Conservation (phyloP, 441 rosid genomes). For the Brassica hybrid region DNA sequence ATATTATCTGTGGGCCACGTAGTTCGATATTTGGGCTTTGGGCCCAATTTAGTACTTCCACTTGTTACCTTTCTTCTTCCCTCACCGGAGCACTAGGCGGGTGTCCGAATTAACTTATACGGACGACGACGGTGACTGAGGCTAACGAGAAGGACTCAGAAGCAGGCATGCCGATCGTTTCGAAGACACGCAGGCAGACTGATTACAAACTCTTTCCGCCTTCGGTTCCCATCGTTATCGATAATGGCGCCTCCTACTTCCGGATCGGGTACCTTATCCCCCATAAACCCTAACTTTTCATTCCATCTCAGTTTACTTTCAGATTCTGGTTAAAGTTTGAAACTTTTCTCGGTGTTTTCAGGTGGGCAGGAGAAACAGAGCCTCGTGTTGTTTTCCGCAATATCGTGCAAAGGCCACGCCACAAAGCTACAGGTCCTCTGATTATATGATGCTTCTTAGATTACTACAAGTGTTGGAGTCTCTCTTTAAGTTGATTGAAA, state of each 20-base stretch:
- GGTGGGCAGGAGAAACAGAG: slow-evolving; percentile 96
- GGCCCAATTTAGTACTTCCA: slow-evolving; percentile 7
- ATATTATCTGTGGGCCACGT: background rate
- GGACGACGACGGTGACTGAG: slow-evolving; percentile 23
- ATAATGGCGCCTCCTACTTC: slow-evolving; percentile 94
- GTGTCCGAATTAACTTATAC: background rate
- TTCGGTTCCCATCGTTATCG: slow-evolving; percentile 86
- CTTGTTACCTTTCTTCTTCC: slow-evolving; percentile 23
- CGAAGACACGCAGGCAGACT: slow-evolving; percentile 67
- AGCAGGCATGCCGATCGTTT: slow-evolving; percentile 59
- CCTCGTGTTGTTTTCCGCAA: slow-evolving; percentile 93
- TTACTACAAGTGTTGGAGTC: background rate
- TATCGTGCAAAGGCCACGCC: slow-evolving; percentile 96
- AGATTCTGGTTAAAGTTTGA: slow-evolving; percentile 10
- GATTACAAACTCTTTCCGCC: slow-evolving; percentile 70
- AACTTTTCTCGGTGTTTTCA: slow-evolving; percentile 36
- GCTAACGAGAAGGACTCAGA: background rate
- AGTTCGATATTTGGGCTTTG: slow-evolving; percentile 14
- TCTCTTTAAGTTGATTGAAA: background rate
- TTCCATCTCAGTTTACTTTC: background rate
- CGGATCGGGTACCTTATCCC: slow-evolving; percentile 77
- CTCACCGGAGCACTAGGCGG: slow-evolving; percentile 24
- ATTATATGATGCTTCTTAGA: background rate
- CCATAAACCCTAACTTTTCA: slow-evolving; percentile 42
- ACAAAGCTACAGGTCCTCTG: slow-evolving; percentile 73